phyloP scores from a whole-genome alignment of 495 filamentous ascomycete species.

The Aspergillus panamensis region DNA sequence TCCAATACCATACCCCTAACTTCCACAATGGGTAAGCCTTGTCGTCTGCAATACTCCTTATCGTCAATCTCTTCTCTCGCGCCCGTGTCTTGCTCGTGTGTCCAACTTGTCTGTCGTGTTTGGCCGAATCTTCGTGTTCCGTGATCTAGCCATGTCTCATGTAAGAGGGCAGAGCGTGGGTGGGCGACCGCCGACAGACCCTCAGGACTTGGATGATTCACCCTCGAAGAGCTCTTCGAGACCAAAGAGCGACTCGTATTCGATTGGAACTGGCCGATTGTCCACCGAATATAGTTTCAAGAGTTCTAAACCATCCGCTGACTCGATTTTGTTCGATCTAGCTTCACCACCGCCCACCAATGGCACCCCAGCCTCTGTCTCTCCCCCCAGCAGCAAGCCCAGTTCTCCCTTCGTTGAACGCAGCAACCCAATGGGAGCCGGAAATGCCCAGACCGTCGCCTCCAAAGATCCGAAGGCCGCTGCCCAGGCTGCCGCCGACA shows the following conservation, averaged over 20 bases:
- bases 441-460: constrained; percentile 62
- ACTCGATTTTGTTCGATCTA: constrained; percentile 28
- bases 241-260: constrained; percentile 20
- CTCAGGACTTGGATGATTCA: constrained; percentile 8
- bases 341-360: constrained; percentile 40
- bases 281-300: constrained; percentile 17
- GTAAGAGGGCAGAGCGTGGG: constrained; percentile 20
- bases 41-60: constrained; percentile 11
- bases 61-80: constrained; percentile 14
- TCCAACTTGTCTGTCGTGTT: constrained; percentile 3
- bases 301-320: constrained; percentile 26
- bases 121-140: constrained; percentile 12
- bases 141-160: constrained; percentile 18
- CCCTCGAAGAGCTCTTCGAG: constrained; percentile 3
- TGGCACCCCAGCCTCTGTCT: constrained; percentile 36
- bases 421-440: constrained; percentile 60
- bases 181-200: constrained; percentile 17
- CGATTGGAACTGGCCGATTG: constrained; percentile 9
- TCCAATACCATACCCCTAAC: constrained; percentile 21
- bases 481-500: constrained; percentile 74
- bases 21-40: constrained; percentile 45
- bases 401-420: constrained; percentile 57
- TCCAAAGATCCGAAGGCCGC: constrained; percentile 83
- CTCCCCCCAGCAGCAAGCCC: constrained; percentile 50
- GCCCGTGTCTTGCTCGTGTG: neutral